These are phyloP conservation scores for Scheffersomyces spartinae DNA, from an alignment of 805 yeast species.

Conservation along the genomic window DNA sequence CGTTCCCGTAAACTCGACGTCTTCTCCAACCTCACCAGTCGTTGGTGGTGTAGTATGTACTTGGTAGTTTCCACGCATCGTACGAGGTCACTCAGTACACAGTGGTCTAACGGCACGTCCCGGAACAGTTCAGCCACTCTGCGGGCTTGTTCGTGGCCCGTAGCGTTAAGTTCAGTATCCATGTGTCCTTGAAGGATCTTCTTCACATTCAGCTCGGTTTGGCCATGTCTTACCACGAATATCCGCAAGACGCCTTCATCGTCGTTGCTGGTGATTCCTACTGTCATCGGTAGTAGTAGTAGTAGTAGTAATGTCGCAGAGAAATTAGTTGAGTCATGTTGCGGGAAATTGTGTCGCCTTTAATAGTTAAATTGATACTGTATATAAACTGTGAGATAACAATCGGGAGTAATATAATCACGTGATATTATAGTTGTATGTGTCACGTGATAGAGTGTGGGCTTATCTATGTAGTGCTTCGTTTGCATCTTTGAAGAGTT, in stretches of 20 bases:
- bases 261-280: constrained; percentile 14
- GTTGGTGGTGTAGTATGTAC: constrained; percentile 20
- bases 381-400: no score
- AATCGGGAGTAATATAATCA: no score
- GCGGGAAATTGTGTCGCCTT: no score
- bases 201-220: constrained; percentile 59
- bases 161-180: constrained; percentile 51
- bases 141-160: constrained; percentile 51
- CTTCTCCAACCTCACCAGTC: constrained; percentile 12
- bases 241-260: constrained; percentile 32
- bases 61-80: constrained; percentile 53
- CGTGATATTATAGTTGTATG: no score
- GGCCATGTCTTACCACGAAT: constrained; percentile 74
- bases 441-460: no score
- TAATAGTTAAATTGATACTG: no score
- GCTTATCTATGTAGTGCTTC: no score
- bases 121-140: constrained; percentile 37
- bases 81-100: constrained; percentile 40
- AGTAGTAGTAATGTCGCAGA: no score
- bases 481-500: no score
- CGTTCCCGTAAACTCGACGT: constrained; percentile 55
- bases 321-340: no score
- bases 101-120: constrained; percentile 29
- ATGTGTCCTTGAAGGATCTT: constrained; percentile 73
- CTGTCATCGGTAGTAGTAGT: no score